Percentiles rank a stretch among this genome's conserved stretches.
These are phyloP conservation scores for Tylopilus intermedius DNA, from an alignment of 768 basidiomycete genomes.

Conservation along the genomic window DNA sequence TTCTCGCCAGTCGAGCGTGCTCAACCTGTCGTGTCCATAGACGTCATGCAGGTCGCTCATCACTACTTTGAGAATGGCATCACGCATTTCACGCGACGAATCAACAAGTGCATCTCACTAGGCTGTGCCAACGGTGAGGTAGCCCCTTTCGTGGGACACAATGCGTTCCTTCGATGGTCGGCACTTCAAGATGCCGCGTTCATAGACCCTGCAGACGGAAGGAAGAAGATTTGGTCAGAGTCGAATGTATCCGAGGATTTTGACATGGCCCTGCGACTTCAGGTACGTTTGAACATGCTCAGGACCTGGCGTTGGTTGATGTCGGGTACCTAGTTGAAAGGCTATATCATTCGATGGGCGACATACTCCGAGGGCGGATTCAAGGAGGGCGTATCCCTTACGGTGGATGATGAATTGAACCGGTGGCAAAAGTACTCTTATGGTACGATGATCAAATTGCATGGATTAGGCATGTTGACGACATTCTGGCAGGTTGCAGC, in stretches of 20 bases:
- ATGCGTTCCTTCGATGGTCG: conserved; percentile 86
- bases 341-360: conserved; percentile 51
- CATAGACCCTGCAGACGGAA: conserved; percentile 42
- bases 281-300: conserved; percentile 28
- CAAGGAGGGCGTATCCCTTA: conserved; percentile 92
- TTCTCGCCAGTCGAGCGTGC: conserved; percentile 18
- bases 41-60: conserved; percentile 86
- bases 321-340: conserved; percentile 13
- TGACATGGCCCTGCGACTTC: conserved; percentile 57
- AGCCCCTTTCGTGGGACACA: conserved; percentile 77
- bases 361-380: conserved; percentile 84
- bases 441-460: conserved; percentile 39
- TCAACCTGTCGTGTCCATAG: conserved; percentile 28
- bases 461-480: conserved; percentile 30
- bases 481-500: conserved; percentile 20
- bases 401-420: conserved; percentile 89
- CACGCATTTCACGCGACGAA: conserved; percentile 81
- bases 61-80: conserved; percentile 93
- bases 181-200: conserved; percentile 85
- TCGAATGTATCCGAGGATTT: conserved; percentile 67
- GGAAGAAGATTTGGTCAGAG: conserved; percentile 76
- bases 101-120: conserved; percentile 80
- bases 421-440: conserved; percentile 89
- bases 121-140: conserved; percentile 77
- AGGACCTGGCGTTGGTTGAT: neutral